phyloP scores from a whole-genome alignment of 2,329 filamentous ascomycete species.

The Cytospora piceicola region DNA sequence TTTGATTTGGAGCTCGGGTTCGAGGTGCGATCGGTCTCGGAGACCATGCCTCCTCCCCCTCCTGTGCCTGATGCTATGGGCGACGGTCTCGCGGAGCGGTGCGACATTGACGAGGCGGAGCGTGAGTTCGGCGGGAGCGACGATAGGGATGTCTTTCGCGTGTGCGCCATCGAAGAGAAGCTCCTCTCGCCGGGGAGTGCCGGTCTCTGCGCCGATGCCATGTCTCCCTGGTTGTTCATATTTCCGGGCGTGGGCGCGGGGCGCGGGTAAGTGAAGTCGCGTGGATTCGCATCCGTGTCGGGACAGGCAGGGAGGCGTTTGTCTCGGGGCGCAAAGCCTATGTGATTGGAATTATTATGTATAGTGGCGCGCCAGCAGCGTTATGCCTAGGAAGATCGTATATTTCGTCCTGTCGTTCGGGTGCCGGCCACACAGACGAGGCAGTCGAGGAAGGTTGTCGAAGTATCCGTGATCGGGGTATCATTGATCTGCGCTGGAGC shows the following conservation, averaged over 20 bases:
- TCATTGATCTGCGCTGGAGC: constrained; percentile 9
- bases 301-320: constrained; percentile 2
- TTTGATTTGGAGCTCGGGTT: constrained; percentile 64
- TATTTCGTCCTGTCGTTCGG: background rate
- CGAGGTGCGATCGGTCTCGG: constrained; percentile 60
- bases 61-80: constrained; percentile 50
- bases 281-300: background rate
- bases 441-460: background rate
- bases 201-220: constrained; percentile 47
- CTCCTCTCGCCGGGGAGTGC: constrained; percentile 37
- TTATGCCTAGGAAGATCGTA: background rate
- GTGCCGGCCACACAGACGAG: constrained; percentile 3
- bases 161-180: constrained; percentile 36
- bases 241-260: background rate
- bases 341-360: background rate
- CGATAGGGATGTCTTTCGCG: constrained; percentile 62
- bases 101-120: constrained; percentile 62
- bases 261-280: constrained; percentile 1
- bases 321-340: constrained; percentile 10
- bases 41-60: constrained; percentile 36
- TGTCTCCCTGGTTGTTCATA: constrained; percentile 30
- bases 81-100: constrained; percentile 54
- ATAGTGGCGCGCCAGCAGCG: background rate
- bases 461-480: background rate
- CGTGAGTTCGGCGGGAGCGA: constrained; percentile 65